Evolutionary conservation across 2,329 filamentous ascomycete genomes (phyloP), one percentile per base, ranked within the genome.

Genomic region (Trichoderma lentiforme): DNA sequence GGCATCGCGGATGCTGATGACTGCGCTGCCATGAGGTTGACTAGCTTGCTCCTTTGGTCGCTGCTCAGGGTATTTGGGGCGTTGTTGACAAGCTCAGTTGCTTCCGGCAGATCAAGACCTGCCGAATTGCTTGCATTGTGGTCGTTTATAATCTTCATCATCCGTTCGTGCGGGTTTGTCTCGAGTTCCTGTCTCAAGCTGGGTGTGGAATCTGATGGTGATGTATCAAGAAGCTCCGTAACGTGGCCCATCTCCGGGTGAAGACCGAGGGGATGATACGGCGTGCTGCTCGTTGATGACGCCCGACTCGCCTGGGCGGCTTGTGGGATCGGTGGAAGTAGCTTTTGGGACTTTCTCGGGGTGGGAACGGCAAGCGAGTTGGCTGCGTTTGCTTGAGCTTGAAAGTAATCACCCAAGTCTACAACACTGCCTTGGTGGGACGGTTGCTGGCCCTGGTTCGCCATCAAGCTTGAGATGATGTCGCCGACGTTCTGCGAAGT

Each of bases 401-500:
- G 85, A 57, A 88, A 82, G 74, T 88, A 86, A 71, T 91, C 89
- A 61, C 87, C 87, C 15, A 91, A 82, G 73, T 91, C 88, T 39
- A 91, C 87, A 8, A 91, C 86, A 71, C 83, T 89, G 30, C 88
- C 88, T 72, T 87, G 85, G 5, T 83, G 84, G 57, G 86, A 76
- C 30, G 80, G 74, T 73, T 82, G 81, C 71, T 83, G 83, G 47
- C 81, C 85, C 76, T 87, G 85, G 43, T 81, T 84, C 39, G 92
- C 89, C 71, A 96, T 91, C 72, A 93, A 89, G 75, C 90, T 91
- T 5, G 91, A 90, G 78, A 98, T 93, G 78, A 97, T 91, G 76
- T 97, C 95, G 71, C 92, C 90, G 56, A 98, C 88, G 73, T 93
- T 95, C 78, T 93, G 90, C 1, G 89, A 86, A 21, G 89, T 88